Percentiles rank a stretch among this genome's conserved stretches.
Conservation (phyloP, 2,329 filamentous ascomycete species). For the Claviceps paspali region DNA sequence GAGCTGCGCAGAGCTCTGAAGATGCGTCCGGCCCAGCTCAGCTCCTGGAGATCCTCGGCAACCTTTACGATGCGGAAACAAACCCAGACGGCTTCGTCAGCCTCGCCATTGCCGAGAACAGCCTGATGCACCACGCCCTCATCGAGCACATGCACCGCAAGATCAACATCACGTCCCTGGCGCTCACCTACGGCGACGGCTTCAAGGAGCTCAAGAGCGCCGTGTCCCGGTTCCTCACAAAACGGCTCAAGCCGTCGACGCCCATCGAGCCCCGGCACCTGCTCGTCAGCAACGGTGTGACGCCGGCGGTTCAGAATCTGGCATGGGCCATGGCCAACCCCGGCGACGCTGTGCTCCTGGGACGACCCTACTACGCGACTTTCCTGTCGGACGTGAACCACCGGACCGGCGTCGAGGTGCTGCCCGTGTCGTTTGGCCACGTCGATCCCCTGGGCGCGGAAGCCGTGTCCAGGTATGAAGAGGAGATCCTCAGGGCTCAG, state of each 20-base stretch:
- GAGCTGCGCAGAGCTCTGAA: conserved; percentile 13
- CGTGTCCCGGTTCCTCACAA: conserved; percentile 22
- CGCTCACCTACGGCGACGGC: conserved; percentile 28
- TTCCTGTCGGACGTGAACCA: conserved; percentile 30
- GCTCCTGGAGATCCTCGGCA: conserved; percentile 26
- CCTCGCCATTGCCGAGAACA: conserved; percentile 37
- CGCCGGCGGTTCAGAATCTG: conserved; percentile 24
- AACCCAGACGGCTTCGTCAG: conserved; percentile 32
- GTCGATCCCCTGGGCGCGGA: conserved; percentile 26
- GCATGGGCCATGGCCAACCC: conserved; percentile 24
- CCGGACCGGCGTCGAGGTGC: conserved; percentile 22
- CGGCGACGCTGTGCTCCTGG: conserved; percentile 25
- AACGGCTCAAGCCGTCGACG: conserved; percentile 14
- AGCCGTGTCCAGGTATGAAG: conserved; percentile 29
- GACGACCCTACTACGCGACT: conserved; percentile 30
- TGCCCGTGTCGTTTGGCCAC: conserved; percentile 27
- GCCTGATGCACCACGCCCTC: conserved; percentile 32
- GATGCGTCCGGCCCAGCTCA: conserved; percentile 12
- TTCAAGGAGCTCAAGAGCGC: conserved; percentile 18
- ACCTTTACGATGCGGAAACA: conserved; percentile 25
- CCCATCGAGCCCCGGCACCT: conserved; percentile 19
- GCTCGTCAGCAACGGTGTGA: conserved; percentile 24
- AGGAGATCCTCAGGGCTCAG: conserved; percentile 22
- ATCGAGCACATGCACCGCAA: conserved; percentile 25
- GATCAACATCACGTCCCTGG: conserved; percentile 14